phyloP scores from a whole-genome alignment of 257 asterid genomes.

The Capsicum pubescens region DNA sequence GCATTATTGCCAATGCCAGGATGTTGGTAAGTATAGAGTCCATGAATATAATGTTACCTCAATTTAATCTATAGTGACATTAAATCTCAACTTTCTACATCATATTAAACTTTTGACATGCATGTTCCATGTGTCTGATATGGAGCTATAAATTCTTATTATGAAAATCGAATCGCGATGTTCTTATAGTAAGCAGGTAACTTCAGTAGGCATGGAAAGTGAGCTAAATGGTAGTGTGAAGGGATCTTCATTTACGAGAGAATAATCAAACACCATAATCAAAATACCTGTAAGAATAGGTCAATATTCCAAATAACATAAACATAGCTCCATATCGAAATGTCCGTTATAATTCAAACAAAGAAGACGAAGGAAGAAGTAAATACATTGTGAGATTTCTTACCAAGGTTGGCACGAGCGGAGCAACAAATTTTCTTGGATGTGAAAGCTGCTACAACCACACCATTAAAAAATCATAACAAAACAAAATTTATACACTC shows the following conservation, averaged over 20 bases:
- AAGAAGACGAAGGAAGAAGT: too few species aligned
- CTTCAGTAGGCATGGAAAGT: not conserved
- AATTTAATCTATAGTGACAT: not conserved
- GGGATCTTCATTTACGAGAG: not conserved
- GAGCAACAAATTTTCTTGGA: too few species aligned
- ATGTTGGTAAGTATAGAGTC: constrained; percentile 34
- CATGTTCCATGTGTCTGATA: not conserved
- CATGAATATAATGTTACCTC: not conserved
- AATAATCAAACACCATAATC: too few species aligned
- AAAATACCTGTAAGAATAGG: too few species aligned
- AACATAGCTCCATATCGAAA: too few species aligned
- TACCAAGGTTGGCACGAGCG: too few species aligned
- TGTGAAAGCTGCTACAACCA: too few species aligned
- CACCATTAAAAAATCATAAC: too few species aligned
- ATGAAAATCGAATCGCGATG: not conserved
- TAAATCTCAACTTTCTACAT: not conserved
- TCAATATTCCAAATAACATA: too few species aligned
- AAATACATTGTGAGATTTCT: too few species aligned
- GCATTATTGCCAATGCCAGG: constrained; percentile 82
- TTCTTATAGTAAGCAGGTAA: not conserved
- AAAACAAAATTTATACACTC: too few species aligned
- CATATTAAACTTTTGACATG: not conserved
- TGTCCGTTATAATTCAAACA: too few species aligned
- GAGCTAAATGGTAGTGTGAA: not conserved
- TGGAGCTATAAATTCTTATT: not conserved